phyloP scores from a whole-genome alignment of 2,329 filamentous ascomycete species.

The Allantophomopsis cytisporea region DNA sequence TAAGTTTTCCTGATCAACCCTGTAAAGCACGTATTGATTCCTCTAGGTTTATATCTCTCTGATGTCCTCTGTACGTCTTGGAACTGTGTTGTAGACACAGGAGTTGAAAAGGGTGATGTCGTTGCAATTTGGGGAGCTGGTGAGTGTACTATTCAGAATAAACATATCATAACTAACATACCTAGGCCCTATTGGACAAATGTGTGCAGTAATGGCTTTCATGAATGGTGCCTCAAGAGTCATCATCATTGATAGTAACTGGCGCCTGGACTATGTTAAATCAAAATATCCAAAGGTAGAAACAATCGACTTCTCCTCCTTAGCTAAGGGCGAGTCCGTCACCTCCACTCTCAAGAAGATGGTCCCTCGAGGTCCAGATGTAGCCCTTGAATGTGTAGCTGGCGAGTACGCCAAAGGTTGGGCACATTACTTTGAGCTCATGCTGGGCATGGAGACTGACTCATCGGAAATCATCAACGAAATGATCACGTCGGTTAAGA shows the following conservation, averaged over 20 bases:
- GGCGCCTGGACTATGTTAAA: conserved; percentile 55
- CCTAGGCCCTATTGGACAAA: conserved; percentile 64
- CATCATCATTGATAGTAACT: conserved; percentile 67
- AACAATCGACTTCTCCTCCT: conserved; percentile 52
- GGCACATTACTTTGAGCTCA: conserved; percentile 42
- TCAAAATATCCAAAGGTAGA: conserved; percentile 51
- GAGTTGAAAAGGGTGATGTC: conserved; percentile 60
- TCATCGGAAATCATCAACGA: conserved; percentile 72
- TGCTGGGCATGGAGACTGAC: conserved; percentile 64
- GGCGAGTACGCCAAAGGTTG: conserved; percentile 50
- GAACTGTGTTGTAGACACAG: conserved; percentile 73
- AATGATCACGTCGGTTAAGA: conserved; percentile 62
- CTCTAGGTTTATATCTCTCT: conserved; percentile 50
- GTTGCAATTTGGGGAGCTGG: conserved; percentile 76
- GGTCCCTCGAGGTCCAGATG: conserved; percentile 61
- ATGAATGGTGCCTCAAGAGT: conserved; percentile 62
- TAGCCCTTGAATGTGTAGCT: conserved; percentile 53
- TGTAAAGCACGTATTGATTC: background rate
- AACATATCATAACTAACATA: too few relatives aligned
- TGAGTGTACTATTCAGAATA: background rate
- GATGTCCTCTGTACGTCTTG: conserved; percentile 72
- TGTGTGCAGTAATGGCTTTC: conserved; percentile 64
- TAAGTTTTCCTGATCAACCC: conserved; percentile 6
- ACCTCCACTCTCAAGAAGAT: conserved; percentile 62
- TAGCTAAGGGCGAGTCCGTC: conserved; percentile 50